Evolutionary conservation across 768 basidiomycete genomes (phyloP).

Genomic region (Rhodotorula babjevae): DNA sequence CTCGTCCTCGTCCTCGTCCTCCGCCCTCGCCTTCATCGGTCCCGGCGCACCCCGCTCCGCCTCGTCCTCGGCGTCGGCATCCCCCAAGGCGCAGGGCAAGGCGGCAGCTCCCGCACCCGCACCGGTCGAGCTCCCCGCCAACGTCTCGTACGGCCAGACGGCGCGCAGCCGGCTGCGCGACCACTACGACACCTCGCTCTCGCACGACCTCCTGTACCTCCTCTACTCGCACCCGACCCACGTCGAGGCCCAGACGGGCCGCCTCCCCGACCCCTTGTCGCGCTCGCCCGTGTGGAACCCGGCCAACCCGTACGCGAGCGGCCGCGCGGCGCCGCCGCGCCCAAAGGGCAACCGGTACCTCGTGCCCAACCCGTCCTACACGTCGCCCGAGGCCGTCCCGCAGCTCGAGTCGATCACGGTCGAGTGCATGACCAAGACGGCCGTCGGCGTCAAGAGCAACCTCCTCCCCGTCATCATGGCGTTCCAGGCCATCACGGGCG

Average conservation of each 20-base stretch:
- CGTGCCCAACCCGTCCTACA: conserved; percentile 55
- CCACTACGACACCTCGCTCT: conserved; percentile 77
- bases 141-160: conserved; percentile 20
- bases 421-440: conserved; percentile 79
- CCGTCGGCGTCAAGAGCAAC: conserved; percentile 62
- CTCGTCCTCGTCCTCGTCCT: not conserved
- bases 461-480: conserved; percentile 83
- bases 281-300: conserved; percentile 54
- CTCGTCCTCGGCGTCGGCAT: not conserved
- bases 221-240: conserved; percentile 70
- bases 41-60: not conserved
- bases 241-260: conserved; percentile 53
- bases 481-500: conserved; percentile 78
- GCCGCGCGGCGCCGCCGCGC: conserved; percentile 66
- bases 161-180: conserved; percentile 47
- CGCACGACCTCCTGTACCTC: conserved; percentile 89
- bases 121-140: not conserved
- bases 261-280: conserved; percentile 57
- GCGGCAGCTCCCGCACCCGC: not conserved
- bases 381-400: conserved; percentile 65
- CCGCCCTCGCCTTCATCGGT: not conserved
- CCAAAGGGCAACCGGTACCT: conserved; percentile 60
- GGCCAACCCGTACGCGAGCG: conserved; percentile 72
- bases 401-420: conserved; percentile 76
- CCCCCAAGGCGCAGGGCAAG: too few species aligned